Evolutionary conservation across 345 rosid species (phyloP).

Genomic region (Hibiscus trionum): DNA sequence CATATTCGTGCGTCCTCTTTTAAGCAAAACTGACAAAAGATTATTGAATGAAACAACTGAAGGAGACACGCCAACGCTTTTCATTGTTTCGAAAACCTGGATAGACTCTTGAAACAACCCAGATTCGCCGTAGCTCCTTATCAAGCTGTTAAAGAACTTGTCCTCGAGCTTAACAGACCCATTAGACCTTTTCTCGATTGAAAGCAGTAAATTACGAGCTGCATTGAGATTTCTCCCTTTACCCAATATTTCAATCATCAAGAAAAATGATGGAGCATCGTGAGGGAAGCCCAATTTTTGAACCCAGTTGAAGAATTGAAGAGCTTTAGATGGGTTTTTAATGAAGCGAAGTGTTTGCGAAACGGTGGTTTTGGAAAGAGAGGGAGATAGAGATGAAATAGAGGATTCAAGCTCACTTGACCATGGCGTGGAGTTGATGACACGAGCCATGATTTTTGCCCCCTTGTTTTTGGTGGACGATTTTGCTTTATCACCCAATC

Average conservation of each 20-base stretch:
- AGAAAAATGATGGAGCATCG: constrained; percentile 43
- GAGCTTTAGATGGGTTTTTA: constrained; percentile 43
- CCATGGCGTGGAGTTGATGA: constrained; percentile 47
- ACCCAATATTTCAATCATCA: constrained; percentile 62
- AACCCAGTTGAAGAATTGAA: constrained; percentile 63
- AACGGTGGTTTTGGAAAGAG: constrained; percentile 48
- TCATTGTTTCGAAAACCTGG: constrained; percentile 57
- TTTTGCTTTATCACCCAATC: constrained; percentile 1
- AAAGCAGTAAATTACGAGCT: constrained; percentile 67
- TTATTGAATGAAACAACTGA: constrained; percentile 62
- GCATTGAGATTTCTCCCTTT: constrained; percentile 50
- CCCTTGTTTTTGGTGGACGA: constrained; percentile 34
- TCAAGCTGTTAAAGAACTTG: constrained; percentile 65
- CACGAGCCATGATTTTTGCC: constrained; percentile 44
- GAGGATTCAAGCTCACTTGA: constrained; percentile 53
- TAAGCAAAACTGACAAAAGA: constrained; percentile 51
- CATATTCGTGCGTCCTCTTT: constrained; percentile 67
- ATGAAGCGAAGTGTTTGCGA: constrained; percentile 52
- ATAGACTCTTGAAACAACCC: constrained; percentile 65
- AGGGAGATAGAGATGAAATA: constrained; percentile 39
- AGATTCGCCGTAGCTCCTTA: constrained; percentile 60
- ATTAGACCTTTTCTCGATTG: constrained; percentile 51
- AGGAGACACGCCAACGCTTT: constrained; percentile 57
- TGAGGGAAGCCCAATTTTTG: constrained; percentile 39
- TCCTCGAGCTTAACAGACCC: constrained; percentile 54